Base-by-base conservation (phyloP, 192 early-diverging fungal species). In the Coemansia sp. region DNA sequence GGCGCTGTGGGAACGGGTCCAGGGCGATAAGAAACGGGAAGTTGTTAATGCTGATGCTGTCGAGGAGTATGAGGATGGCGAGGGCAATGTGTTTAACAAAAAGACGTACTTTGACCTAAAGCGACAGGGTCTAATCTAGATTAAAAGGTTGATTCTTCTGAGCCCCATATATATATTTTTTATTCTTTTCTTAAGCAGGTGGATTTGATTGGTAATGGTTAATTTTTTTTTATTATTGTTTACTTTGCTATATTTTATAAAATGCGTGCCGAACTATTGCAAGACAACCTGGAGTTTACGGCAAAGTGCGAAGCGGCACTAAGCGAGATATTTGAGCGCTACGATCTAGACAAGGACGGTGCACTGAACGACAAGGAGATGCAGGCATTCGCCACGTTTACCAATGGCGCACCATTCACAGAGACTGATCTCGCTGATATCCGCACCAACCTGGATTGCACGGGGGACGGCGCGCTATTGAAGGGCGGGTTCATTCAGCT, bases 61-160 rank as follows among this genome's bases (percentile, higher is more conserved):
- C 75, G 96, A 99, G 72, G 96, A 99, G 71, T 94, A 86, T 67
- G 91, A 94, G 70, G 91, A 94, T 57, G 74, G 66, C 13, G 90
- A 91, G 60, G 92, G 92, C 68, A 93, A 94, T 59, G 91, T 94
- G 45, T 92, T 90, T 60, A 93, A 90, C 77, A 92, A 91, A 62
- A 94, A 94, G 83, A 93, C 88, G 1, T 94, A 89, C 65, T 84
- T 91, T 60, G 92, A 93, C 76, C 85, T 93, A 24, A 92, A 91
- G 76, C 86, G 91, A 35, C 92, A 93, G 63, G 92, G 92, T 0
- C 83, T 93, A 59, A 83, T 93, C 37, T 93, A 86, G 43, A 56
- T 53, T 37, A 46, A 38, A 11, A n/a, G 5, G 21, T 28, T 31
- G 31, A 31, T 31, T 31, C 4, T 31, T 31, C n/a, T 1, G 31